Evolutionary conservation across 345 rosid genomes (phyloP), one percentile per base, ranked within the genome.

Genomic region (Salix suchowensis): DNA sequence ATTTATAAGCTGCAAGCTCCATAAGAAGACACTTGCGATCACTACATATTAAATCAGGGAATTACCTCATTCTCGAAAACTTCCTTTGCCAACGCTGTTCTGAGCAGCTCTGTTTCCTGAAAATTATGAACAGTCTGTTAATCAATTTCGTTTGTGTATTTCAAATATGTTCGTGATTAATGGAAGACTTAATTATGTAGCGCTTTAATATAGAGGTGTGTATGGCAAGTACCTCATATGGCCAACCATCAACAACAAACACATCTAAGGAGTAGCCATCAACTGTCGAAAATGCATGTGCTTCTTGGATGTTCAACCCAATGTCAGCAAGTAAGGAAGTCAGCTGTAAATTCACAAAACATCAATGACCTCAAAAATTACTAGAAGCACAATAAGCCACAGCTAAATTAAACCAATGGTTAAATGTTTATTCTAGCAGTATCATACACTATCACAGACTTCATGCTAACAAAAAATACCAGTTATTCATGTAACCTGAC

Each of bases 231-330:
- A 93, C 99, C 99, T 96, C 98, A 79, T 79, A 93, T n/a, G 92
- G 97, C 99, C 98, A 96, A 84, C 99, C 98, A 77, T 96, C 99
- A 83, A 96, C 98, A 71, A 96, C 98, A 85, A 96, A 96, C 76
- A 93, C 98, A 88, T 96, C 99, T 39, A 96, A 86, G 65, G 99
- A 96, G 85, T 82, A 96, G 71, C 99, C 98, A 79, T 96, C 96
- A 13, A 82, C 88, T 6, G 99, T 93, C 74, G 99, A 96, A 86
- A 96, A 93, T 48, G 88, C 99, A 77, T 96, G 99, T 18, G 99
- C 99, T 87, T 96, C 99, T 85, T 91, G 98, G 84, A 96, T 96
- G 86, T 96, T 96, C 75, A 96, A 87, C 80, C 94, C 99, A 80
- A 92, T 85, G 74, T 96, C 96, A 76, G 96, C 91, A 48, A 96